Base-by-base conservation (phyloP, 805 yeast species). In the Jamesozyma rosinii region DNA sequence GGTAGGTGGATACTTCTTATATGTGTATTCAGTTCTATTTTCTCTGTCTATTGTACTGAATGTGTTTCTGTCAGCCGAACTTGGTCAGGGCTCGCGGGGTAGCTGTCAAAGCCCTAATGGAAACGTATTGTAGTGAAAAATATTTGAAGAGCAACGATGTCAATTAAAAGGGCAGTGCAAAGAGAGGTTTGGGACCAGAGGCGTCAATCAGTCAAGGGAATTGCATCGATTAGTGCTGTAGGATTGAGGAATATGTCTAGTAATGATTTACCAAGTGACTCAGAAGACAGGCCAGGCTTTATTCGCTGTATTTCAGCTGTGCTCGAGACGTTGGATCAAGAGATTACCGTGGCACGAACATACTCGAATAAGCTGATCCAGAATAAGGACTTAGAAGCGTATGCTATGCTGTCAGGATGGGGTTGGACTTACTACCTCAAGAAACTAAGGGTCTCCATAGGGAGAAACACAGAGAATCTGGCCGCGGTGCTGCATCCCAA, bases 391-490 rank as follows among this genome's bases (percentile, higher is more conserved):
- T 89, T 92, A n/a, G 94, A 87, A 66, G 97, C 97, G 0, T 90
- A 87, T 61, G 97, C 97, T 29, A 92, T 90, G 62, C 81, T 92
- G 40, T 89, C 97, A 0, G 98, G 98, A 34, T 68, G 73, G 32
- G 79, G 78, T 55, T 92, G 98, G 98, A 89, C 97, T 1, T 92
- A 73, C 60, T 90, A 86, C 56, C 95, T 92, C 34, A 85, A 88
- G 58, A 70, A 78, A 13, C 68, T 89, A 42, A 73, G 72, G 19
- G 75, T 90, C 2, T 67, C 81, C 1, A 83, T 92, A 45, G 98
- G 98, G 14, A 73, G 98, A 55, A 82, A 81, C 54, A 84, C 95
- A 2, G 68, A 65, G 40, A 40, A 26, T 35, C 15, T 44, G 4
- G 26, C 35, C 13, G 9, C 21, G 9, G 19, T 36, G 3, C 20